Conservation (phyloP, 805 yeast genomes). For the Pichia occidentalis region DNA sequence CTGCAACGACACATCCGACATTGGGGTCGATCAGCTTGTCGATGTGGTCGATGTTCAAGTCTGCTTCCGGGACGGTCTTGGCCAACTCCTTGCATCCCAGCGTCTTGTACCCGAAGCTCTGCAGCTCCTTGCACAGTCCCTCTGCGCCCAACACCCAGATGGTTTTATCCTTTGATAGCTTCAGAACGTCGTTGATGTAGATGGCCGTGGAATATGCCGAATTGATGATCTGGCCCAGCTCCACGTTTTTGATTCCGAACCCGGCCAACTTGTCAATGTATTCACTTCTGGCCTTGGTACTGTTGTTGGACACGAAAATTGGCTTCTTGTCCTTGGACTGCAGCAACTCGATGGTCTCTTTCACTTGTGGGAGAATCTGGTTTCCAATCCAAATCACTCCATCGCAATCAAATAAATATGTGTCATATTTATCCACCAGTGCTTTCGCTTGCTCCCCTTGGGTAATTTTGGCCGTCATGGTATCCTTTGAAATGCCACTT, state of each 20-base stretch:
- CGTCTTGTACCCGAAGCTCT: conserved; percentile 63
- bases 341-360: conserved; percentile 66
- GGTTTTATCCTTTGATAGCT: conserved; percentile 68
- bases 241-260: conserved; percentile 41
- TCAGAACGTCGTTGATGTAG: conserved; percentile 68
- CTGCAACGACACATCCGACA: conserved; percentile 88
- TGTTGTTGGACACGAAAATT: conserved; percentile 91
- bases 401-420: conserved; percentile 92
- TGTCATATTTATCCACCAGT: conserved; percentile 64
- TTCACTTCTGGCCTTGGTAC: conserved; percentile 78
- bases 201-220: conserved; percentile 89
- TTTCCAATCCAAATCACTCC: conserved; percentile 95
- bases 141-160: conserved; percentile 86
- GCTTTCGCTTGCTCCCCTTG: conserved; percentile 41
- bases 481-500: too few relatives aligned
- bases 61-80: conserved; percentile 18
- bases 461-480: conserved; percentile 46
- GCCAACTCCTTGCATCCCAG: conserved; percentile 57
- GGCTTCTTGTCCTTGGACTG: conserved; percentile 53
- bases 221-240: conserved; percentile 71
- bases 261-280: conserved; percentile 71
- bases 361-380: conserved; percentile 68
- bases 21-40: conserved; percentile 58
- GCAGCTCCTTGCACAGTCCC: conserved; percentile 79
- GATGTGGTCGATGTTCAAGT: conserved; percentile 46